Evolutionary conservation across 2,329 filamentous ascomycete species (phyloP).

Genomic region (Venturia aucupariae): DNA sequence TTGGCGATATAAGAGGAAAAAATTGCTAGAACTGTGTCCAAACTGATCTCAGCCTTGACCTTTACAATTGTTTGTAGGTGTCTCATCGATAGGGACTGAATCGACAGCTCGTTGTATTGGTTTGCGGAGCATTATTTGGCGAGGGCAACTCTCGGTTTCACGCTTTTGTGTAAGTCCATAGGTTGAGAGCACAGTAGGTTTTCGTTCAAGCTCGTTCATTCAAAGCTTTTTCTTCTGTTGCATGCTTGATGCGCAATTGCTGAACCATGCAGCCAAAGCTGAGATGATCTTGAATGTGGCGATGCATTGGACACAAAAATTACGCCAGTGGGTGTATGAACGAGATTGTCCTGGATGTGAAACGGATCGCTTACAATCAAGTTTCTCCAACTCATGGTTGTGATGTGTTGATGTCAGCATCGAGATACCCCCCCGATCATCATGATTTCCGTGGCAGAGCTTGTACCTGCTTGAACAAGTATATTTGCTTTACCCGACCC

Average conservation of each 20-base stretch:
- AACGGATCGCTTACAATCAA: not conserved
- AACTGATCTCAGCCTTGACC: not conserved
- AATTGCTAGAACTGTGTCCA: not conserved
- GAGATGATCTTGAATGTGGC: not conserved
- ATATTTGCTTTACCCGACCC: not conserved
- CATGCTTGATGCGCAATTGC: not conserved
- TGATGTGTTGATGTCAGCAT: not conserved
- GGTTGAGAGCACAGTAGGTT: not conserved
- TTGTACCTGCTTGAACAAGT: not conserved
- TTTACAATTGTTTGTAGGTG: not conserved
- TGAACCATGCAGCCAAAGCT: not conserved
- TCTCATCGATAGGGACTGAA: not conserved
- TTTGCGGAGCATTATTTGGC: not conserved
- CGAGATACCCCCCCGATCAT: not conserved
- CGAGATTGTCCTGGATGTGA: too few species aligned
- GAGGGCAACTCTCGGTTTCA: too few species aligned
- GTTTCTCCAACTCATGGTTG: not conserved
- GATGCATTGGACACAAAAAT: not conserved
- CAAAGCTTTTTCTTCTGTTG: not conserved
- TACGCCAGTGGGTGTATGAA: not conserved
- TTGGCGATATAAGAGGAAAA: not conserved
- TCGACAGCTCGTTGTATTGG: not conserved
- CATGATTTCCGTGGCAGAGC: not conserved
- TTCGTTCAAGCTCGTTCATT: not conserved
- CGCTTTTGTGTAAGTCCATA: not conserved